phyloP scores from a whole-genome alignment of 2,329 filamentous ascomycete genomes.

The Claviceps citrina region DNA sequence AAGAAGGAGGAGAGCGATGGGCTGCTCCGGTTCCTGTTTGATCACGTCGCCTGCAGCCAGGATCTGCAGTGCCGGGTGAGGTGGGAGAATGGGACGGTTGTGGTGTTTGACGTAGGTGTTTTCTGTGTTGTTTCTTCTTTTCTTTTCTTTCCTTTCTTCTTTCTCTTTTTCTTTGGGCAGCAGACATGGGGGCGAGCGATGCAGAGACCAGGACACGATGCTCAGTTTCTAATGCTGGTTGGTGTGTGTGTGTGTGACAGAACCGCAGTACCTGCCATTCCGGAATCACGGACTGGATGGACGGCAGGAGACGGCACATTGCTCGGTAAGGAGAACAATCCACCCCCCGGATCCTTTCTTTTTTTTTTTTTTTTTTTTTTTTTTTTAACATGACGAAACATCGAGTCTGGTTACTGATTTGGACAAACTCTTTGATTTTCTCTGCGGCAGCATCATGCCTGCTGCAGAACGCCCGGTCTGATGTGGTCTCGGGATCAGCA shows the following conservation, averaged over 20 bases:
- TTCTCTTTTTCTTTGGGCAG: neutral
- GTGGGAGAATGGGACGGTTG: constrained; percentile 45
- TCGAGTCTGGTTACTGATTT: neutral
- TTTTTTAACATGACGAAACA: no score
- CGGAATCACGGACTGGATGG: neutral
- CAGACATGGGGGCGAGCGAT: no score
- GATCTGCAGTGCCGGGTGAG: constrained; percentile 50
- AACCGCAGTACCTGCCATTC: constrained; percentile 1
- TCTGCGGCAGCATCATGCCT: neutral
- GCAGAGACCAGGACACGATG: no score
- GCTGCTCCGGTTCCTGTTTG: constrained; percentile 51
- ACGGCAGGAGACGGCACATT: constrained; percentile 1
- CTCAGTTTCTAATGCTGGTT: no score
- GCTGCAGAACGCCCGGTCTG: neutral
- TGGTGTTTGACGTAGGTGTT: constrained; percentile 28
- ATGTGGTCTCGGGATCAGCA: neutral
- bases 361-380: no score
- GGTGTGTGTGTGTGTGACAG: no score
- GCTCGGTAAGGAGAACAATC: neutral
- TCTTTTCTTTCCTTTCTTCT: neutral
- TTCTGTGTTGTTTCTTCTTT: neutral
- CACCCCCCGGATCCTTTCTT: no score
- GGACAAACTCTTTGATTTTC: neutral
- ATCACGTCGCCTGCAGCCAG: constrained; percentile 48
- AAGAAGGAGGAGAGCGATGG: constrained; percentile 55